phyloP scores from a whole-genome alignment of 2,329 filamentous ascomycete species.

The Monosporascus ibericus region DNA sequence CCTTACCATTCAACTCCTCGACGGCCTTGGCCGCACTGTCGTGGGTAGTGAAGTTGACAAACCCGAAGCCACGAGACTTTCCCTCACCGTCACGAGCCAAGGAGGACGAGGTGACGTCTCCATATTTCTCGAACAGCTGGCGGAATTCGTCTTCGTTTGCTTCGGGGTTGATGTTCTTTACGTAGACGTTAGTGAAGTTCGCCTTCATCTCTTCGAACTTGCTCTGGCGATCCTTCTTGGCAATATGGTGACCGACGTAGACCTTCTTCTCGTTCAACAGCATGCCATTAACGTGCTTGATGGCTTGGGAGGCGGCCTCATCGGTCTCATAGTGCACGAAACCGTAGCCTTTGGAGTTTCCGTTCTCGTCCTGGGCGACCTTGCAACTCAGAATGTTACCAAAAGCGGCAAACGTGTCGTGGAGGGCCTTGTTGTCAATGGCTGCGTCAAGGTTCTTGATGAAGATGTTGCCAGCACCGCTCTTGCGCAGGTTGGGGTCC shows the following conservation, averaged over 20 bases:
- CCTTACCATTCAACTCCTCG: conserved; percentile 83
- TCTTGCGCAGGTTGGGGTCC: conserved; percentile 98
- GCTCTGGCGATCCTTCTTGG: conserved; percentile 99
- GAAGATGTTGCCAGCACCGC: conserved; percentile 98
- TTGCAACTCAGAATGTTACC: conserved; percentile 99
- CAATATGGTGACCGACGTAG: conserved; percentile 97
- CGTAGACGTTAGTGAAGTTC: conserved; percentile 99
- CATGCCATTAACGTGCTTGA: conserved; percentile 99
- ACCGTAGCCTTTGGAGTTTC: conserved; percentile 96
- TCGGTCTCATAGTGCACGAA: conserved; percentile 99
- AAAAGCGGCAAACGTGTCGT: conserved; percentile 98
- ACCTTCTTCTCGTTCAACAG: conserved; percentile 99
- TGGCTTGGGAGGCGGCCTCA: conserved; percentile 91
- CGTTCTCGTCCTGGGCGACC: conserved; percentile 94
- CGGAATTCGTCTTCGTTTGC: conserved; percentile 93
- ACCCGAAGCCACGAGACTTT: conserved; percentile 93
- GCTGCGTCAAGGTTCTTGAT: conserved; percentile 99
- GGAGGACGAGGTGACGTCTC: conserved; percentile 92
- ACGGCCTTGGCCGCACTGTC: conserved; percentile 81
- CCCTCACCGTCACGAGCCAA: conserved; percentile 83
- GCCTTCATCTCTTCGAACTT: conserved; percentile 99
- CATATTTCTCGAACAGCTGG: conserved; percentile 82
- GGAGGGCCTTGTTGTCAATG: conserved; percentile 99
- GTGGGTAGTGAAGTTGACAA: conserved; percentile 92
- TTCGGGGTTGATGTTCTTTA: conserved; percentile 91